Evolutionary conservation across 805 yeast genomes (phyloP).

Genomic region (Metschnikowia chrysomelidarum): DNA sequence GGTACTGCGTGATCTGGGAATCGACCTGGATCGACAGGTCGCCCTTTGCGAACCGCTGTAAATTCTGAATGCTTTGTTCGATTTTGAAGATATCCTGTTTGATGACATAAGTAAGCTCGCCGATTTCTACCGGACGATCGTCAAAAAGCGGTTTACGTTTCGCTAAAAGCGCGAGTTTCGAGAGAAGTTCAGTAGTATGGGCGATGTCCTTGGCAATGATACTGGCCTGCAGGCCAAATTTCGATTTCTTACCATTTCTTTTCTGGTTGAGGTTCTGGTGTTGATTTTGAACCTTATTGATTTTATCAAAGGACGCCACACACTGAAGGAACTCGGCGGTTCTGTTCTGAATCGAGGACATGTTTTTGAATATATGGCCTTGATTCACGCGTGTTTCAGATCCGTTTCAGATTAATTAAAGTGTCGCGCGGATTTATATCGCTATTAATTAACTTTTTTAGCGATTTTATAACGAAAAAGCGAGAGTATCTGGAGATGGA

Average conservation of each 20-base stretch:
- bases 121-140: slow-evolving; percentile 91
- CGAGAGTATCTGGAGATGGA: no score
- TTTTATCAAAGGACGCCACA: slow-evolving; percentile 70
- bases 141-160: slow-evolving; percentile 88
- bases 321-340: slow-evolving; percentile 93
- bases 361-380: slow-evolving; percentile 2
- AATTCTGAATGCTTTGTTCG: slow-evolving; percentile 63
- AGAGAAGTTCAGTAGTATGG: slow-evolving; percentile 75
- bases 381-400: slow-evolving; percentile 1
- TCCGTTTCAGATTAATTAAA: slow-evolving; percentile 4
- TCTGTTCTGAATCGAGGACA: slow-evolving; percentile 62
- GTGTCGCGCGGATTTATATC: no score
- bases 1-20: slow-evolving; percentile 68
- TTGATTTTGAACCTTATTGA: slow-evolving; percentile 39
- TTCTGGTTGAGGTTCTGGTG: no score
- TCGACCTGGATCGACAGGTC: slow-evolving; percentile 44
- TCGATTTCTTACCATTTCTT: slow-evolving; percentile 30
- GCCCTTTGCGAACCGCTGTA: slow-evolving; percentile 53
- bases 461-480: no score
- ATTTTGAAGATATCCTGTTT: slow-evolving; percentile 85
- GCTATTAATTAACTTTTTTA: no score
- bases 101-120: slow-evolving; percentile 83
- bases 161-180: slow-evolving; percentile 80
- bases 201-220: slow-evolving; percentile 86
- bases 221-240: slow-evolving; percentile 63